Base-by-base conservation (phyloP, 23 red algal genomes). In the Cyanidiococcus yangmingshanensis region DNA sequence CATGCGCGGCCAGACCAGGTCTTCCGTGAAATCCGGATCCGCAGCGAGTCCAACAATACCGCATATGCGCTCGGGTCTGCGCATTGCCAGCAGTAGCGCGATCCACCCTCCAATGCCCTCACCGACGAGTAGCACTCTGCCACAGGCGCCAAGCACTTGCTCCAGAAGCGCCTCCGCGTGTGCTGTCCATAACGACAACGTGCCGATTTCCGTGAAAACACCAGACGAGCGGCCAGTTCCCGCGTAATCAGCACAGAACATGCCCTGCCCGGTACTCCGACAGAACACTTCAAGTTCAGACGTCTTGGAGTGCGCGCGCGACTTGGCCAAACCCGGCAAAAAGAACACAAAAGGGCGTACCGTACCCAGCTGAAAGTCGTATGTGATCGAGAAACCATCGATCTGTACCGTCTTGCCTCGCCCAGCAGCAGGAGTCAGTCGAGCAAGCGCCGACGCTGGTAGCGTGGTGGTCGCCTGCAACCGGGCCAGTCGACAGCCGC, bases 71-170 rank as follows among this genome's bases (percentile, higher is more conserved):
- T 91, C 54, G 24, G 88, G 87, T 33, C 87, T 41, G 58, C 50
- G 2, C 77, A 89, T 75, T 26, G 94, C 86, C 2, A 91, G 77
- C 31, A 90, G 84, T 67, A 98, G 82, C 80, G 82, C 83, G 16
- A 98, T 89, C 94, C 94, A 98, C 33, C 85, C 88, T 37, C 94
- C 94, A 50, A 98, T 81, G 18, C 89, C 89, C 24, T 45, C 51
- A 57, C 88, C 89, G 30, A 88, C 94, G 1, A 86, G 59, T 1
- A 91, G 84, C n/a, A 91, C 83, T 68, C 77, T 33, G 1, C 81
- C 77, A 37, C 79, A 58, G 26, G 76, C 77, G 2, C 37, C 67
- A 24, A 96, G 34, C 2, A 87, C 82, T 40, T 80, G 26, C 58
- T 96, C 87, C 7, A 98, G 27, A 33, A 98, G 31, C 29, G 79